phyloP scores from a whole-genome alignment of 1,284 basidiomycete genomes.

The Termitomyces sp. region DNA sequence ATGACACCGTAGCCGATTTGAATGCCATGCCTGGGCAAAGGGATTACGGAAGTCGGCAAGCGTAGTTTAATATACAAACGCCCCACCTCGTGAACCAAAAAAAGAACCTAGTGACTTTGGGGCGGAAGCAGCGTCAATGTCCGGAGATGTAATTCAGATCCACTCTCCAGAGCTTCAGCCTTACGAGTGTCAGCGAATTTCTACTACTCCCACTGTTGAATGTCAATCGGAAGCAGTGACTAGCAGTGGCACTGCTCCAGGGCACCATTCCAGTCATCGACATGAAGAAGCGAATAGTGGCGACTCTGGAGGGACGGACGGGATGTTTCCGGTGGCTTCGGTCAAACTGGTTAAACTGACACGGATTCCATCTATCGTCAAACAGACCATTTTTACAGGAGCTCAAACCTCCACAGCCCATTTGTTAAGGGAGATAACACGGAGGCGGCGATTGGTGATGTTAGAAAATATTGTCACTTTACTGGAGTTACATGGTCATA shows the following conservation, averaged over 20 bases:
- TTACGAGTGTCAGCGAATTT: neutral
- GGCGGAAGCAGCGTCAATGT: neutral
- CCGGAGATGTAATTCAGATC: neutral
- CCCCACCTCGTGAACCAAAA: neutral
- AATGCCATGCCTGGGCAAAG: neutral
- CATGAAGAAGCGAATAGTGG: neutral
- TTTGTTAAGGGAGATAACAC: neutral
- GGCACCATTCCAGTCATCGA: too few species aligned
- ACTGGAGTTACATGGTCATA: neutral
- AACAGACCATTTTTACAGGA: too few species aligned
- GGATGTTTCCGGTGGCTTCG: neutral
- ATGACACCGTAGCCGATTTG: conserved; percentile 19
- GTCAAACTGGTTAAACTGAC: neutral
- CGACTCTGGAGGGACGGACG: neutral
- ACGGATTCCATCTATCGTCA: neutral
- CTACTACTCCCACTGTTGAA: neutral
- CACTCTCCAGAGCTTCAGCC: neutral
- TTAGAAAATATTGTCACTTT: neutral
- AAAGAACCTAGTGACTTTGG: neutral
- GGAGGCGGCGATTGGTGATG: too few species aligned
- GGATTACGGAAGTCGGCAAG: neutral
- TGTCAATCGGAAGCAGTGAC: neutral
- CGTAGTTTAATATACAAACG: neutral
- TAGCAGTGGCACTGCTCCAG: neutral
- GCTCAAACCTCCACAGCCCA: neutral